A percentile compares a stretch with the other conserved stretches of the same genome.
These are phyloP conservation scores for Fusarium nisikadoi DNA, from an alignment of 2,329 filamentous ascomycete genomes.

Conservation along the genomic window DNA sequence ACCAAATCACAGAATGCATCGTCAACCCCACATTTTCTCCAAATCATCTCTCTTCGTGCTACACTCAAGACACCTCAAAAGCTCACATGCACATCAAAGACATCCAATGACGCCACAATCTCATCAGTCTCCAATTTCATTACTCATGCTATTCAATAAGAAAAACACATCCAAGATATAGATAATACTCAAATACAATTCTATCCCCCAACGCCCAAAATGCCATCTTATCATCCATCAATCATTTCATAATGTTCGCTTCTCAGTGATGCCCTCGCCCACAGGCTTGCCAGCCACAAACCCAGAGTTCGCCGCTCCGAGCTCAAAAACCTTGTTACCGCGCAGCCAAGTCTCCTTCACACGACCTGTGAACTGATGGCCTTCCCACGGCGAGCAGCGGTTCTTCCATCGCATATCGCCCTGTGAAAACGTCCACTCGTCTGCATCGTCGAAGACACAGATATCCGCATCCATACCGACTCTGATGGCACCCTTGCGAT, in stretches of 20 bases:
- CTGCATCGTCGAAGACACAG: constrained; percentile 89
- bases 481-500: constrained; percentile 78
- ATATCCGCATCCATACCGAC: constrained; percentile 90
- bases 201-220: constrained; percentile 11
- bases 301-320: constrained; percentile 64
- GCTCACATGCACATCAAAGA: constrained; percentile 9
- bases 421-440: constrained; percentile 76
- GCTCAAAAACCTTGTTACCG: constrained; percentile 77
- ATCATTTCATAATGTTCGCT: constrained; percentile 51
- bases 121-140: constrained; percentile 20
- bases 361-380: constrained; percentile 78
- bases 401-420: constrained; percentile 95
- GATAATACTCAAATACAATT: background rate
- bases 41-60: constrained; percentile 20
- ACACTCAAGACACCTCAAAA: constrained; percentile 2
- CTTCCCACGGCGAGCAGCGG: constrained; percentile 90
- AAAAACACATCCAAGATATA: background rate
- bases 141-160: constrained; percentile 9
- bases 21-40: constrained; percentile 30
- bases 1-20: constrained; percentile 11
- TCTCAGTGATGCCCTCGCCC: constrained; percentile 70
- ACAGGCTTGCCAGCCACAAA: constrained; percentile 61
- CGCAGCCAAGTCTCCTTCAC: constrained; percentile 89
- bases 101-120: constrained; percentile 30
- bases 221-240: constrained; percentile 13